Base-by-base conservation (phyloP, 805 yeast species). In the Teunomyces barrocoloradensis region DNA sequence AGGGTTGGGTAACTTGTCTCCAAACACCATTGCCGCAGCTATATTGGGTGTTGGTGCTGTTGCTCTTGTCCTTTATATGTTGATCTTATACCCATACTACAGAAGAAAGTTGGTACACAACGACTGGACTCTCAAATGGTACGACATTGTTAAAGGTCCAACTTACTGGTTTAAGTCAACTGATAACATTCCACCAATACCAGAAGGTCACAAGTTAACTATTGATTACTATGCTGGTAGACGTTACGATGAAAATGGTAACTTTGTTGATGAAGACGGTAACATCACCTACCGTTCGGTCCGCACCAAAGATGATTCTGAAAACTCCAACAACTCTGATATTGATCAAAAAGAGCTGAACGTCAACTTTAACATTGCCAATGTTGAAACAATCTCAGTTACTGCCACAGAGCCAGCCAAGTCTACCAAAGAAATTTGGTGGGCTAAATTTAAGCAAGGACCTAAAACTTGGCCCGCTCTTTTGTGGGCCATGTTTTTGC, bases 221-320 rank as follows among this genome's bases (percentile, higher is more conserved):
- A 76, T 80, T 46, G 90, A 85, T 64, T 85, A 82, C 66, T 85
- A 85, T 61, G 70, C 66, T 46, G 88, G 88, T 45, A 80, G 84
- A 66, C 73, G 83, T 55, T 53, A 61, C 38, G 64, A 52, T 23
- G 55, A 48, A 11, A 36, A 44, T 4, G 59, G 48, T 12, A 53
- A 46, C 11, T 33, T 25, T 27, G 50, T 48, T 12, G 51, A 47
- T 15, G 39, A 35, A 17, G 29, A 45, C n/a, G 48, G 53, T 2
- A 53, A 46, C 27, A 47, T 46, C 23, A 54, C 45, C 50, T 55
- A 44, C 25, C 55, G 52, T 15, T 38, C 45, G 13, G 42, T 54
- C 9, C 39, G 28, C 28, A 12, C 12, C 3, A 25, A 28, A 9
- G 17, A 43, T 21, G 51, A 44, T 32, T 34, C 49, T 30, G 45